Base-by-base conservation (phyloP, 257 asterid genomes). In the Nicotiana knightiana region DNA sequence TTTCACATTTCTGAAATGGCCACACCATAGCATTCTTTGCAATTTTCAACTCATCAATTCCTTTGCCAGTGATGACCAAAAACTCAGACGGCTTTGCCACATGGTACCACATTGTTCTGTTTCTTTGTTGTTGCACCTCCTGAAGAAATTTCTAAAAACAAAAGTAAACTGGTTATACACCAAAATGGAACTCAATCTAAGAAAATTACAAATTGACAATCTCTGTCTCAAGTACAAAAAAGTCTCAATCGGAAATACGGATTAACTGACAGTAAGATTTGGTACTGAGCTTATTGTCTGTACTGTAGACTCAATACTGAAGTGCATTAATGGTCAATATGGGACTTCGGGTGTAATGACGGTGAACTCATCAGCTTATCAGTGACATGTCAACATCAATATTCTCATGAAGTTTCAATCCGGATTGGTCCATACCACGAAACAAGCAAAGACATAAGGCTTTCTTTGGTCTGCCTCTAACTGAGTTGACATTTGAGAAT, bases 61-160 rank as follows among this genome's bases (percentile, higher is more conserved):
- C 91, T 0, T 7, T 81, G 12, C 93, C 97, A 24, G 95, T 91
- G 81, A 93, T 86, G 82, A 85, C 97, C 7, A 93, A 84, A 84
- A 88, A 93, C 81, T 93, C 93, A 3, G 97, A 93, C 9, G 97
- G 93, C 1, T 79, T 84, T 0, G 95, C 93, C 12, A 91, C 93
- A 48, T 48, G 79, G 79, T 48, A 48, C 79, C 61, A 73, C 79
- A 73, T 73, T 71, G 61, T 71, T 46, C 79, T 12, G 79, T 71
- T 46, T 24, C 79, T 71, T 12, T 46, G 79, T 46, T 71, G 59
- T 24, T 46, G 48, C 21, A 28, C 79, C 61, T 46, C 35, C 77
- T 39, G 58, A 70, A 70, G 57, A 70, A 26, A 21, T 46, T 71
- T 28, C 79, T 37, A 46, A 3, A 71, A 71, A 11, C 35, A 39